Evolutionary conservation across 2,329 filamentous ascomycete species (phyloP).

Genomic region (Nemania sp.): DNA sequence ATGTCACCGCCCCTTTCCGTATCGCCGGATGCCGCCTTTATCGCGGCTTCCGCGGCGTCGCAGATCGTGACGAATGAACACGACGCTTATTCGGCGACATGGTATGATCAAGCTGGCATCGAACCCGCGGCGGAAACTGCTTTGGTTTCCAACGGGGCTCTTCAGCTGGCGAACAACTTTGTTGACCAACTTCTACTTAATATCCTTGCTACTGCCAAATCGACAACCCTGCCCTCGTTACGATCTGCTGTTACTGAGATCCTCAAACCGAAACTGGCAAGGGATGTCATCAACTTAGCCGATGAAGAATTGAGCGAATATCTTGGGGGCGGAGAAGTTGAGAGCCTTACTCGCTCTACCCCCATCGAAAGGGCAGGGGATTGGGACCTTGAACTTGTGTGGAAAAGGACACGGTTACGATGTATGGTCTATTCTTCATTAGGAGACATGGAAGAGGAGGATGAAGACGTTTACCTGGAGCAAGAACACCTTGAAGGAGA

Average conservation of each 20-base stretch:
- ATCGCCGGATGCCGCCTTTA: conserved; percentile 81
- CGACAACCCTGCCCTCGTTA: conserved; percentile 73
- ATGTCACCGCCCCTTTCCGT: conserved; percentile 69
- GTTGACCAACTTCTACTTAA: conserved; percentile 92
- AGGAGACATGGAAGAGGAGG: conserved; percentile 96
- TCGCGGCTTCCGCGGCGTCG: conserved; percentile 83
- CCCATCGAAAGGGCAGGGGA: conserved; percentile 56
- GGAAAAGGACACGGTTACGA: conserved; percentile 88
- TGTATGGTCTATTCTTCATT: conserved; percentile 99
- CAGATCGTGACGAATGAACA: conserved; percentile 91
- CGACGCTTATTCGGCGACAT: conserved; percentile 70
- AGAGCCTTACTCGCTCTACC: conserved; percentile 64
- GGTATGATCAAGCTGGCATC: conserved; percentile 70
- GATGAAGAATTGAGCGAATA: conserved; percentile 89
- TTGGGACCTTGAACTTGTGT: conserved; percentile 91
- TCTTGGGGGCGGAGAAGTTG: conserved; percentile 76
- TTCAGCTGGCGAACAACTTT: conserved; percentile 85
- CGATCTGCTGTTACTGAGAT: conserved; percentile 84
- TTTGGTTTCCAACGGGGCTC: conserved; percentile 70
- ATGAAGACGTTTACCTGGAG: conserved; percentile 87
- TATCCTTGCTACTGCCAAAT: conserved; percentile 78
- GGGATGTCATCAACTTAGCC: conserved; percentile 78
- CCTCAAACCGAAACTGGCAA: conserved; percentile 85
- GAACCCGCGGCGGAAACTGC: conserved; percentile 69
- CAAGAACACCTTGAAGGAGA: conserved; percentile 71